Evolutionary conservation across 495 filamentous ascomycete species (phyloP), one percentile per base, ranked within the genome.

Genomic region (Bacidia rubella): DNA sequence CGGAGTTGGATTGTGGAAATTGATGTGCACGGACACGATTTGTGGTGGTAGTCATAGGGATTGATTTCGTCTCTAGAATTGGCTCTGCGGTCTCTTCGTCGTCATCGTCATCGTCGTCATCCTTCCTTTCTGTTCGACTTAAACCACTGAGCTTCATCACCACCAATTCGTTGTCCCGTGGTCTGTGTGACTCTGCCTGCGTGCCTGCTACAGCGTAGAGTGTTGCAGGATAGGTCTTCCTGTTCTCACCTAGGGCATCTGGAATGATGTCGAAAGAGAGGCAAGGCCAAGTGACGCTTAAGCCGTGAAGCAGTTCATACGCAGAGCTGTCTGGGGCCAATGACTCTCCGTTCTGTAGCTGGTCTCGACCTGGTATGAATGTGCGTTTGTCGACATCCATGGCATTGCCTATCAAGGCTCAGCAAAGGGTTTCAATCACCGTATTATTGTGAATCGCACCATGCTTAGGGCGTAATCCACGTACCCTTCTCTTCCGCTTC

Each of bases 201-300:
- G 92, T 97, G 44, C 92, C 92, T 11, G 87, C 78, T 24, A 95
- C 88, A 1, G 93, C 85, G 62, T 96, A 98, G 61, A 95, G 80
- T 11, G 89, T 95, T 23, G 86, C 87, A 50, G 92, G 92, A 67
- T 87, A 98, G 1, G 81, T 82, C 62, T 83, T 90, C 55, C 92
- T 81, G 66, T 89, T 83, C 61, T 94, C 86, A 32, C 92, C 92
- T 20, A 98, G 72, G n/a, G 74, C 70, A 68, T 98, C 92, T 62
- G 74, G 82, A 25, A 98, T 67, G 57, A 97, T 87, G 62, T 96
- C 90, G 66, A 95, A 94, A 11, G 90, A 95, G 9, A 98, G 78
- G 59, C 92, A 98, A 3, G 92, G 92, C 92, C 92, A 98, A 0
- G 87, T 85, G 15, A 89, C 83, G 65, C 82, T 90, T 42, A 97